phyloP scores from a whole-genome alignment of 140 eudicot genomes.

The Oenanthe javanica region DNA sequence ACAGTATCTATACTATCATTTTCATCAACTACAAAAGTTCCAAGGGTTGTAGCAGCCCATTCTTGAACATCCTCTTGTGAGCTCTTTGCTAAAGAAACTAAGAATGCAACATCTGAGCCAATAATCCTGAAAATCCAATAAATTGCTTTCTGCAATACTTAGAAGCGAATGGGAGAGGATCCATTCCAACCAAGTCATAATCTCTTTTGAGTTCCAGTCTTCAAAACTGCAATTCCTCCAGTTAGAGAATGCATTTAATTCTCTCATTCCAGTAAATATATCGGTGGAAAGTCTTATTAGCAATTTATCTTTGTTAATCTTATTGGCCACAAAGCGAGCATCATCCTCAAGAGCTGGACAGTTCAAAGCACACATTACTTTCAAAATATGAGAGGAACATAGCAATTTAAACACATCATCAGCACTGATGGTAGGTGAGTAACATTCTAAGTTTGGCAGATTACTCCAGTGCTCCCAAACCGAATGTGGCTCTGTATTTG shows the following conservation, averaged over 20 bases:
- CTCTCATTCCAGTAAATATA: too few species aligned
- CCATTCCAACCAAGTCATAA: conserved; percentile 90
- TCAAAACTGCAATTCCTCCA: conserved; percentile 26
- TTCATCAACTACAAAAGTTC: conserved; percentile 88
- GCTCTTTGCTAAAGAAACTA: conserved; percentile 70
- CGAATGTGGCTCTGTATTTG: conserved; percentile 53
- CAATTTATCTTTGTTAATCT: too few species aligned
- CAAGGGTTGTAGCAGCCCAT: conserved; percentile 76
- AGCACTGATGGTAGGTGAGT: conserved; percentile 41
- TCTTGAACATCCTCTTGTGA: conserved; percentile 93
- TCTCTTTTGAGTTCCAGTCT: conserved; percentile 45
- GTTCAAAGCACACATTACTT: conserved; percentile 39
- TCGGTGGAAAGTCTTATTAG: too few species aligned
- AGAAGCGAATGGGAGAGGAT: conserved; percentile 66
- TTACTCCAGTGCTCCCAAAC: conserved; percentile 53
- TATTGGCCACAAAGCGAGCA: too few species aligned
- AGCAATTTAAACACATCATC: conserved; percentile 40
- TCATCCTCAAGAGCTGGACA: too few species aligned
- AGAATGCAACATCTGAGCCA: conserved; percentile 80
- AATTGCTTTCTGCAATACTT: conserved; percentile 80
- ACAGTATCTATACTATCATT: neutral
- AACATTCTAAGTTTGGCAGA: conserved; percentile 55
- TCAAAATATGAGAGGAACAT: conserved; percentile 40
- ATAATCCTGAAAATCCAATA: conserved; percentile 61
- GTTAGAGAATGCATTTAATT: too few species aligned